Percentiles rank a stretch among this genome's conserved stretches.
These are phyloP conservation scores for Podila clonocystis DNA, from an alignment of 192 early-diverging fungal genomes.

Conservation along the genomic window DNA sequence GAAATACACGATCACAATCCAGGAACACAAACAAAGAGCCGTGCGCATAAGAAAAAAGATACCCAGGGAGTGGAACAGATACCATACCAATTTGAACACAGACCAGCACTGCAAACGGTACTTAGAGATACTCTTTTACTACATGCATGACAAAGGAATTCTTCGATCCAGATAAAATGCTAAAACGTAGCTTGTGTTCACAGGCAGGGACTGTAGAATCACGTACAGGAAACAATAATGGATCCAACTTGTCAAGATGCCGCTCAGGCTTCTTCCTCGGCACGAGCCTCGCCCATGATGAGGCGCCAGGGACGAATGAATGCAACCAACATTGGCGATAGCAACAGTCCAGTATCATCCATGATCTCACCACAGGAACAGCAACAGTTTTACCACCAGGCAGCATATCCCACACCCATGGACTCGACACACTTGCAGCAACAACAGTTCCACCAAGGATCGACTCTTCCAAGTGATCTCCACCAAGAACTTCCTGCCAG, in stretches of 20 bases:
- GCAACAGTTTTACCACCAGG: slow-evolving; percentile 1
- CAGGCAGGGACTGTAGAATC: neutral
- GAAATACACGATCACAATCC: neutral
- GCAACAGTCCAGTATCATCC: neutral
- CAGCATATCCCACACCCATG: neutral
- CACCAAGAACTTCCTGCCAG: neutral
- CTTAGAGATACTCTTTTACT: no score
- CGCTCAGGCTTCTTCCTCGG: slow-evolving; percentile 4
- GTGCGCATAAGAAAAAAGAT: no score
- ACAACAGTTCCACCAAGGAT: neutral
- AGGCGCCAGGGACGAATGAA: slow-evolving; percentile 4
- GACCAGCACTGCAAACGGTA: no score
- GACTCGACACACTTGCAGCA: neutral
- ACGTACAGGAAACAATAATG: neutral
- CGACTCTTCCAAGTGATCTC: neutral
- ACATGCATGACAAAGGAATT: no score
- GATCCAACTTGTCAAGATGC: neutral
- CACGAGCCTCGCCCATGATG: slow-evolving; percentile 6
- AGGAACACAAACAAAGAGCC: neutral
- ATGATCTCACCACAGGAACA: neutral
- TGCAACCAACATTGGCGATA: neutral
- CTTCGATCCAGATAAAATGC: neutral
- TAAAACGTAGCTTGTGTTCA: neutral
- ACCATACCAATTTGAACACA: no score
- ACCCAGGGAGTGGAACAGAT: no score